Base-by-base conservation (phyloP, 2,329 filamentous ascomycete genomes). In the Penicillium decumbens region DNA sequence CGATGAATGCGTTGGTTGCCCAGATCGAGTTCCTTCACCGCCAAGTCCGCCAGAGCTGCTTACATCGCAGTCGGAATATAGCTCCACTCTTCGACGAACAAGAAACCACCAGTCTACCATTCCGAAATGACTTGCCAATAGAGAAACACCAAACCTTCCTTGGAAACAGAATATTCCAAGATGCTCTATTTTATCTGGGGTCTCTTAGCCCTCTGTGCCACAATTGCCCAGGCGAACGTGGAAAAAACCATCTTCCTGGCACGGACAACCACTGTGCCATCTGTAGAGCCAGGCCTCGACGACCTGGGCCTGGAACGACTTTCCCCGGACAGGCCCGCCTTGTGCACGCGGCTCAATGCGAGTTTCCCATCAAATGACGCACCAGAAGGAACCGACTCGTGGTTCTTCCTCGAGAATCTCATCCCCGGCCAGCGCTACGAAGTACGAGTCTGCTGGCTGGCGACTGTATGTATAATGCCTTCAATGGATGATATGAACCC, bases 211-310 rank as follows among this genome's bases (percentile, higher is more conserved):
- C 41, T 66, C 28, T 42, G 59, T 20, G 28, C 53, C 18, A 28
- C 46, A 40, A 41, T 57, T 27, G 53, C 45, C 5, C 32, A 47
- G 20, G 89, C 87, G 67, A 97, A 98, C 69, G 86, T 87, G 47
- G 93, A 97, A 69, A 98, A 98, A 73, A 78, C 81, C 60, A 89
- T 97, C 63, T 97, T 98, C 74, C 75, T 86, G 30, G 89, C 82
- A 20, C 90, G 91, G 9, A 65, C 73, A 28, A 69, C 81, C 61
- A 69, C 76, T 47, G 70, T 87, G 40, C 80, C 85, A 30, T 69
- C 78, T 46, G 67, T 75, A 43, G 77, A 75, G 58, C 80, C 79
- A 50, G 78, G 73, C 45, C 69, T 88, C 43, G 76, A 80, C 51
- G 75, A 80, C 62, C 75, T 91, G 32, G 77, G 79, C 41, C 77